Base-by-base conservation (phyloP, 1,284 basidiomycete genomes). In the Malassezia dermatis region DNA sequence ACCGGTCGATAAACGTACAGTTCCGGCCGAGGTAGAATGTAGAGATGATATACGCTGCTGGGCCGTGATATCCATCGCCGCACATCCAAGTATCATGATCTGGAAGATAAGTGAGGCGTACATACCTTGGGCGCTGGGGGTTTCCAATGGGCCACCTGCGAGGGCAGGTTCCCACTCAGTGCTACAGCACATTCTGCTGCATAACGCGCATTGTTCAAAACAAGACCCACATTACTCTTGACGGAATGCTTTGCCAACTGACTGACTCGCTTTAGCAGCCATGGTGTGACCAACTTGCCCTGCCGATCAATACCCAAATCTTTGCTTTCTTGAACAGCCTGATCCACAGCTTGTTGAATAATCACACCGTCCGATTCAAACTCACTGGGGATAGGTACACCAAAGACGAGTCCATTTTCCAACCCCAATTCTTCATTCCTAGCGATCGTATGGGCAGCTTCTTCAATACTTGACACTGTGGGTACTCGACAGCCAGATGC, bases 241-340 rank as follows among this genome's bases (percentile, higher is more conserved):
- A 69, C 59, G 48, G 65, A 64, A 3, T 88, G 88, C 35, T 80
- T 71, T 0, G 87, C 89, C 43, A 98, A 78, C 73, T 95, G 85
- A 8, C 81, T 81, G 1, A 98, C 85, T 17, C 91, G 82, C 54
- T 81, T 80, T 27, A 99, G 79, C 11, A 99, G 79, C 93, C 93
- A 98, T 3, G 94, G 94, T 1, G 94, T 98, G 10, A 83, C 90
- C 60, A 89, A 86, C 69, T 95, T 96, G 6, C 94, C 94, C 12
- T 79, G 78, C 63, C 80, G 84, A 67, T 82, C 85, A 46, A 95
- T 79, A 0, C 90, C 89, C 62, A 84, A 85, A 61, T 82, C 80
- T 60, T 88, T 83, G 8, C 86, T 86, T 75, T 98, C 93, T 19
- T 75, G 73, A 0, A 98, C 81, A 3, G 94, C 93, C 67, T 83